These are phyloP conservation scores for Trametes villosa DNA, from an alignment of 768 basidiomycete genomes.

Conservation along the genomic window DNA sequence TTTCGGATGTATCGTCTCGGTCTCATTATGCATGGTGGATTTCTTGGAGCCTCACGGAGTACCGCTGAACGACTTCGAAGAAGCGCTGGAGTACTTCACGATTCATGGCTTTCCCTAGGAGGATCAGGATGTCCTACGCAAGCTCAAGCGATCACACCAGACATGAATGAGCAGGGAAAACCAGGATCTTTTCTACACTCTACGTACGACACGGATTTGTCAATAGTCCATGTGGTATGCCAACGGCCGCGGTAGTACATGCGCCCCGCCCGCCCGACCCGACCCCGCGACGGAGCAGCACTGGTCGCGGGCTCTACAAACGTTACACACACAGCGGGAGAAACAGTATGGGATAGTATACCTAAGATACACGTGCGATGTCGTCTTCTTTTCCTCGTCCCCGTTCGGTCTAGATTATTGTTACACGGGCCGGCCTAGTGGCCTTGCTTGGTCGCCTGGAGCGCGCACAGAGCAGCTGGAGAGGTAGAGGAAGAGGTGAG, in stretches of 20 bases:
- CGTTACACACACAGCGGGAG: neutral
- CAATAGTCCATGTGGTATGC: neutral
- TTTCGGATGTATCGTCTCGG: neutral
- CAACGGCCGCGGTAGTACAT: too few species aligned
- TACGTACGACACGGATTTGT: too few species aligned
- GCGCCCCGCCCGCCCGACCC: too few species aligned
- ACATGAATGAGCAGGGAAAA: too few species aligned
- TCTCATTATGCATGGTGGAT: too few species aligned
- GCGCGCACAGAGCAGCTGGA: conserved; percentile 84
- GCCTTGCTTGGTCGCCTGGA: conserved; percentile 72
- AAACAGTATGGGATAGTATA: conserved; percentile 15
- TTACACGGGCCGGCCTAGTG: conserved; percentile 13
- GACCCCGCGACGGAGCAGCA: neutral
- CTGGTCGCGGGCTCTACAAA: neutral
- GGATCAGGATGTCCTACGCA: too few species aligned
- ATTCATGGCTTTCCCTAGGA: too few species aligned
- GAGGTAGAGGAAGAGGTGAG: conserved; percentile 4
- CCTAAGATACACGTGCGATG: conserved; percentile 20
- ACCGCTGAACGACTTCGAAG: too few species aligned
- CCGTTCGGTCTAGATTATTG: neutral
- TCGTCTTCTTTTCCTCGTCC: conserved; percentile 6
- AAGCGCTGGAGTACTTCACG: too few species aligned
- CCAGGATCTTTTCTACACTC: too few species aligned
- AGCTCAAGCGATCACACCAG: too few species aligned
- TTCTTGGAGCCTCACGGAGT: too few species aligned